Percentiles rank a stretch among this genome's conserved stretches.
Evolutionary conservation across 306 rosid species (phyloP).

Genomic region (Cucurbita ficifolia): DNA sequence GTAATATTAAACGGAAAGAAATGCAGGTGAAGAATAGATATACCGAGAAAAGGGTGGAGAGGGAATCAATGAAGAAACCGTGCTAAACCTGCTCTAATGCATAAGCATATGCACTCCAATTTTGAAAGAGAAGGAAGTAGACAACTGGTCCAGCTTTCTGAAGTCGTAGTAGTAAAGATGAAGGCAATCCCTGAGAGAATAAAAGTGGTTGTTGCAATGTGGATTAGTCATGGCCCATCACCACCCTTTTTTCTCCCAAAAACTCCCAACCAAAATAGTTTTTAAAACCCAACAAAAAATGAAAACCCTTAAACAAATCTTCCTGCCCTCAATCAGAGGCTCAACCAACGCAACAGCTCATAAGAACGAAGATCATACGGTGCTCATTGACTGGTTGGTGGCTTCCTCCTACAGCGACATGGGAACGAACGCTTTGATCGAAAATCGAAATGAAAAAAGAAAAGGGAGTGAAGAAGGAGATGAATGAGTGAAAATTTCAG

Average conservation of each 20-base stretch:
- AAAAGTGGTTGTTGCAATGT: constrained; percentile 58
- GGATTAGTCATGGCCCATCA: constrained; percentile 66
- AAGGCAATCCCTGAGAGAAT: constrained; percentile 42
- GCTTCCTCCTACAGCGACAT: constrained; percentile 34
- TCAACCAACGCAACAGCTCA: constrained; percentile 37
- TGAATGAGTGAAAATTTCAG: background rate
- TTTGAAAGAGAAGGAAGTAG: constrained; percentile 14
- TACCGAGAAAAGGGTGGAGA: constrained; percentile 31
- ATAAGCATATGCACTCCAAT: constrained; percentile 14
- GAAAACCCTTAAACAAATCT: background rate
- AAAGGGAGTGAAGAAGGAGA: too few relatives aligned
- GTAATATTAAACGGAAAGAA: constrained; percentile 5
- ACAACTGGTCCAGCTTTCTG: constrained; percentile 12
- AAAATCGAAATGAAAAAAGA: background rate
- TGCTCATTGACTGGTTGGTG: constrained; percentile 20
- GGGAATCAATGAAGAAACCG: constrained; percentile 10
- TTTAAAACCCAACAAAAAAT: background rate
- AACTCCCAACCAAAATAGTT: background rate
- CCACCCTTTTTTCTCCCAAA: constrained; percentile 26
- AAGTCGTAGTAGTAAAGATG: constrained; percentile 37
- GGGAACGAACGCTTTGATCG: constrained; percentile 31
- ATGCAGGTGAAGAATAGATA: constrained; percentile 21
- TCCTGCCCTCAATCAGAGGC: constrained; percentile 25
- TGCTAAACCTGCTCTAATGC: constrained; percentile 4
- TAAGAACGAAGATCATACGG: background rate